Conservation (phyloP, 2,329 filamentous ascomycete species). For the Acarospora socialis region DNA sequence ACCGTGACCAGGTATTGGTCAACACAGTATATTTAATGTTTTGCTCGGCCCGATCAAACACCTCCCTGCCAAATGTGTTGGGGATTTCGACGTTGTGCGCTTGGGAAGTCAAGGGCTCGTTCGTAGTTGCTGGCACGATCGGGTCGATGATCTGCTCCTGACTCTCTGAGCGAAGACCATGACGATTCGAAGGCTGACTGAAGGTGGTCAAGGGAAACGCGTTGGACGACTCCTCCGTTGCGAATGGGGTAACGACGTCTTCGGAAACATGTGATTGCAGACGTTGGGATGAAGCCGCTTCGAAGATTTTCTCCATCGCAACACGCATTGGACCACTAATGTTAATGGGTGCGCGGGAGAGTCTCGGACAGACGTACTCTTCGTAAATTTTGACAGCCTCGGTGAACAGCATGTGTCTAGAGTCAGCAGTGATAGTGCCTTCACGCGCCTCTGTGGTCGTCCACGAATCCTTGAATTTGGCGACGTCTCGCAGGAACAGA, state of each 20-base stretch:
- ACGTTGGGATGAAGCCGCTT: slow-evolving; percentile 33
- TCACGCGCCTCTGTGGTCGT: slow-evolving; percentile 16
- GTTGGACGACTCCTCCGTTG: slow-evolving; percentile 16
- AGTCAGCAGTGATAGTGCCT: slow-evolving; percentile 14
- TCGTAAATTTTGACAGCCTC: slow-evolving; percentile 47
- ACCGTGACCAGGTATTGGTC: slow-evolving; percentile 48
- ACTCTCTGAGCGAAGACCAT: too few species aligned
- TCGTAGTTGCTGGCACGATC: neutral
- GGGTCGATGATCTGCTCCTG: neutral
- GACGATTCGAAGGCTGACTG: too few species aligned
- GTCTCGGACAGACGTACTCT: slow-evolving; percentile 47
- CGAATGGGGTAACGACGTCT: slow-evolving; percentile 28
- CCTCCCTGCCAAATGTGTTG: slow-evolving; percentile 31
- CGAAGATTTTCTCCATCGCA: slow-evolving; percentile 46
- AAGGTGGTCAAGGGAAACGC: slow-evolving; percentile 13
- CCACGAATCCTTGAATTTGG: slow-evolving; percentile 38
- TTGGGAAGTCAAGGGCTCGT: neutral
- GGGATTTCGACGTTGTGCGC: slow-evolving; percentile 25
- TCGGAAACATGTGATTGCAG: slow-evolving; percentile 27
- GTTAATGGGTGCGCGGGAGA: too few species aligned
- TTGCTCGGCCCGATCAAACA: slow-evolving; percentile 47
- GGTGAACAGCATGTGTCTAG: slow-evolving; percentile 40
- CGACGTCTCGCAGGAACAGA: slow-evolving; percentile 46
- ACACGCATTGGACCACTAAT: too few species aligned
- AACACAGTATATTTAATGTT: slow-evolving; percentile 53